Conservation (phyloP, 1,284 basidiomycete genomes). For the Takashimella koratensis region DNA sequence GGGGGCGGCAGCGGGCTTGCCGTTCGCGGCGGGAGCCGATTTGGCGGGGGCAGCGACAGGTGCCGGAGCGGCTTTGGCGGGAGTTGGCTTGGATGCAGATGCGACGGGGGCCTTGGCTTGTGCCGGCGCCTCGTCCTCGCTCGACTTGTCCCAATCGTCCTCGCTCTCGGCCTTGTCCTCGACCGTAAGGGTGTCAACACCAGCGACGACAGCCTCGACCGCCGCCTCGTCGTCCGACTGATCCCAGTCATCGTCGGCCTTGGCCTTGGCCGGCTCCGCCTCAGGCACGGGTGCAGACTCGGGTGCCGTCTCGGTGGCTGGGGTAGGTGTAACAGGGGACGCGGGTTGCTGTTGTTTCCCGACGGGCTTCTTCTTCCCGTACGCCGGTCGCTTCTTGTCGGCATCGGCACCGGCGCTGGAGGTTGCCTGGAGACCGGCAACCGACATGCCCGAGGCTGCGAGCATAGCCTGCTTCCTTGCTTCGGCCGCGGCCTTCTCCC, state of each 20-base stretch:
- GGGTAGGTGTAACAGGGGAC: slow-evolving; percentile 29
- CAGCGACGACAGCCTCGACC: slow-evolving; percentile 31
- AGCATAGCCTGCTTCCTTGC: slow-evolving; percentile 86
- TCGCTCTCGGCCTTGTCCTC: slow-evolving; percentile 34
- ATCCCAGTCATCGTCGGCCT: slow-evolving; percentile 19
- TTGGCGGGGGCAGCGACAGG: slow-evolving; percentile 13
- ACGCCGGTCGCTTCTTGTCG: slow-evolving; percentile 55
- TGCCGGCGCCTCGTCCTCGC: slow-evolving; percentile 46
- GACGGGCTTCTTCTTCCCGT: slow-evolving; percentile 70
- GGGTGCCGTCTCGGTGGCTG: slow-evolving; percentile 49
- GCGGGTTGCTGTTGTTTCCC: slow-evolving; percentile 21
- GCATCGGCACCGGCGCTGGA: slow-evolving; percentile 50
- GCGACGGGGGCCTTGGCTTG: slow-evolving; percentile 12
- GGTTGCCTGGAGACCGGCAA: slow-evolving; percentile 66
- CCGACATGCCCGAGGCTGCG: slow-evolving; percentile 73
- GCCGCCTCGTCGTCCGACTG: slow-evolving; percentile 10
- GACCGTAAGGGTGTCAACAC: slow-evolving; percentile 40
- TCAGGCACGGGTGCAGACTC: slow-evolving; percentile 14
- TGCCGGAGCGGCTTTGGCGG: slow-evolving; percentile 11
- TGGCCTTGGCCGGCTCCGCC: slow-evolving; percentile 22
- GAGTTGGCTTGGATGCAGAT: slow-evolving; percentile 14
- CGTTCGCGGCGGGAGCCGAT: slow-evolving; percentile 10
- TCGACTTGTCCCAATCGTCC: slow-evolving; percentile 76
- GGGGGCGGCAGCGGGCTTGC: slow-evolving; percentile 31
- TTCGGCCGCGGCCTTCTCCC: slow-evolving; percentile 87